Evolutionary conservation across 257 asterid species (phyloP).

Genomic region (Anisodus acutangulus): DNA sequence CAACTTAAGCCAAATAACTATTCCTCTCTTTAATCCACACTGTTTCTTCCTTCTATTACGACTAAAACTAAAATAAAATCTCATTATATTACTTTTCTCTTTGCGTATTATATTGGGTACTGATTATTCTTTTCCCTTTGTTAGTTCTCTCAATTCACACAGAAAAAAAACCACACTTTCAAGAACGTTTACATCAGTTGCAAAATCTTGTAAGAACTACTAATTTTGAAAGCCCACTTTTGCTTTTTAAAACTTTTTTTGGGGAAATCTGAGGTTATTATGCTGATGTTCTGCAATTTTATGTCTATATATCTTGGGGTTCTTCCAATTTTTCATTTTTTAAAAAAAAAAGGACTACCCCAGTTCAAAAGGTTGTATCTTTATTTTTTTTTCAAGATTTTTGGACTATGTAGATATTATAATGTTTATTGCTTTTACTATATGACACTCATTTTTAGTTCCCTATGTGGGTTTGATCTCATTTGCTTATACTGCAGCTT

Average conservation of each 20-base stretch:
- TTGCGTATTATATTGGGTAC: background rate
- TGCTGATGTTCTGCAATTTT: background rate
- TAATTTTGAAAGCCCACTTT: background rate
- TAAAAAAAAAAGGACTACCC: background rate
- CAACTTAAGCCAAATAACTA: background rate
- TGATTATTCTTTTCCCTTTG: constrained; percentile 6
- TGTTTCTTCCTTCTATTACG: background rate
- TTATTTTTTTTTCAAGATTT: background rate
- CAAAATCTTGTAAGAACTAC: constrained; percentile 19
- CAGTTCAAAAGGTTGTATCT: background rate
- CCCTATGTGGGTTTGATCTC: too few relatives aligned
- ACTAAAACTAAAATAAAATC: background rate
- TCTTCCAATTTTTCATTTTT: background rate
- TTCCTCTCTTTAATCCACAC: background rate
- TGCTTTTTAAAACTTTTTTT: background rate
- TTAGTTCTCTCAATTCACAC: constrained; percentile 3
- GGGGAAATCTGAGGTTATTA: background rate
- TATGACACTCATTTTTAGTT: too few relatives aligned
- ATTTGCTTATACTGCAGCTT: too few relatives aligned
- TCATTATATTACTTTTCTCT: background rate
- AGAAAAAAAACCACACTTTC: background rate
- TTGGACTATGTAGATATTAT: constrained; percentile 6
- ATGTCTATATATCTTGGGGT: background rate
- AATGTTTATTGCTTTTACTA: background rate
- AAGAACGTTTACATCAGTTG: constrained; percentile 15